Evolutionary conservation across 345 rosid genomes (phyloP).

Genomic region (Acer yangbiense): DNA sequence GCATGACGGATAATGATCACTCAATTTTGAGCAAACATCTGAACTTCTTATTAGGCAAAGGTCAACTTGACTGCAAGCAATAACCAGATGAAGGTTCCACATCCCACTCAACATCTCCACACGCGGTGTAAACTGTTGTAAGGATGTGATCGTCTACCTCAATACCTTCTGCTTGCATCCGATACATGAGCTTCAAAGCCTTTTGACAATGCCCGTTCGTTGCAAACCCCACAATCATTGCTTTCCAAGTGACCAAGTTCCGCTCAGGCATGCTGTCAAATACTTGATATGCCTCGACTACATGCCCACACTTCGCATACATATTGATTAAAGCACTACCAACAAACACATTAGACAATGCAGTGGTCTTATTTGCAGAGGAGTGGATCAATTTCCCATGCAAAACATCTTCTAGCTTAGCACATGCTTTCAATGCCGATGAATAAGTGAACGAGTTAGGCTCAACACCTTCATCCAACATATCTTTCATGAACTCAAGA

Average conservation of each 20-base stretch:
- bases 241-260: constrained; percentile 75
- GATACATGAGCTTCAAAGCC: constrained; percentile 82
- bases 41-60: constrained; percentile 7
- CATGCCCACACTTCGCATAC: constrained; percentile 83
- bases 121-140: constrained; percentile 56
- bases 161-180: constrained; percentile 78
- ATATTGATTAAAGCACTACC: constrained; percentile 80
- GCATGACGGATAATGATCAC: neutral
- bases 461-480: constrained; percentile 86
- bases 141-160: constrained; percentile 71
- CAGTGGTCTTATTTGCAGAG: constrained; percentile 68
- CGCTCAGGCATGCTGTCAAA: constrained; percentile 77
- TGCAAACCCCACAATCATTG: constrained; percentile 82
- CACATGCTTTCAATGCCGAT: constrained; percentile 83
- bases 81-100: constrained; percentile 35
- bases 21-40: neutral
- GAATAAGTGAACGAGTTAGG: constrained; percentile 85
- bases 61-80: constrained; percentile 43
- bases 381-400: constrained; percentile 79
- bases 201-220: constrained; percentile 71
- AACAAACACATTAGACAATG: constrained; percentile 68
- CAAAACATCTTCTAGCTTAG: constrained; percentile 58
- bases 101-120: constrained; percentile 65
- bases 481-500: constrained; percentile 66
- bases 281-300: constrained; percentile 71